Conservation (phyloP, 2,329 filamentous ascomycete species). For the Thielaviopsis ethacetica region DNA sequence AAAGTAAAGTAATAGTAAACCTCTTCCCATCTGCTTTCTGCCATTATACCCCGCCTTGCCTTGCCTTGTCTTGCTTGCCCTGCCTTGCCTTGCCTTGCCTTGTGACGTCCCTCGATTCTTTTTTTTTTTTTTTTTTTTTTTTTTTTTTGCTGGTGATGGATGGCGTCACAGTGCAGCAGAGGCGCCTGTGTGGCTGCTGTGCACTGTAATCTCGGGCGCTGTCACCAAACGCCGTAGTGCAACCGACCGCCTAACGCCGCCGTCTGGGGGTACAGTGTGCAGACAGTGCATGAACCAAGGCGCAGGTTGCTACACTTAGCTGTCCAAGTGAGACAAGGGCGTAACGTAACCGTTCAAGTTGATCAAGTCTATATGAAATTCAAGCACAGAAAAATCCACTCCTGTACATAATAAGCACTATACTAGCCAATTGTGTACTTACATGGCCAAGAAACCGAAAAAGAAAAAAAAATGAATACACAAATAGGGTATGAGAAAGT, state of each 20-base stretch:
- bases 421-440: background rate
- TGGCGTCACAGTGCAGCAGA: background rate
- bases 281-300: background rate
- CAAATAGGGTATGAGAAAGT: background rate
- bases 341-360: no score
- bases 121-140: no score
- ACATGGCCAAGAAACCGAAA: background rate
- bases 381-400: no score
- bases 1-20: no score
- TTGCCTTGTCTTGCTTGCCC: no score
- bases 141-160: no score
- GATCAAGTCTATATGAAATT: no score
- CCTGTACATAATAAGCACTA: background rate
- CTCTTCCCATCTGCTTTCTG: background rate
- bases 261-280: background rate
- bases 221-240: background rate
- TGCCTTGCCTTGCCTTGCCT: conserved; percentile 1
- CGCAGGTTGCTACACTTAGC: no score
- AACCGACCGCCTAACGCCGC: background rate
- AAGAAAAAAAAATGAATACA: conserved; percentile 3
- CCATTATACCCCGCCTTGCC: conserved; percentile 2
- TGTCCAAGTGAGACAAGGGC: no score
- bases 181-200: background rate
- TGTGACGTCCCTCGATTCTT: background rate
- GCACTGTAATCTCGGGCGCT: background rate